Conservation (phyloP, 352 stramenopile genomes). For the Pythium angustatum region DNA sequence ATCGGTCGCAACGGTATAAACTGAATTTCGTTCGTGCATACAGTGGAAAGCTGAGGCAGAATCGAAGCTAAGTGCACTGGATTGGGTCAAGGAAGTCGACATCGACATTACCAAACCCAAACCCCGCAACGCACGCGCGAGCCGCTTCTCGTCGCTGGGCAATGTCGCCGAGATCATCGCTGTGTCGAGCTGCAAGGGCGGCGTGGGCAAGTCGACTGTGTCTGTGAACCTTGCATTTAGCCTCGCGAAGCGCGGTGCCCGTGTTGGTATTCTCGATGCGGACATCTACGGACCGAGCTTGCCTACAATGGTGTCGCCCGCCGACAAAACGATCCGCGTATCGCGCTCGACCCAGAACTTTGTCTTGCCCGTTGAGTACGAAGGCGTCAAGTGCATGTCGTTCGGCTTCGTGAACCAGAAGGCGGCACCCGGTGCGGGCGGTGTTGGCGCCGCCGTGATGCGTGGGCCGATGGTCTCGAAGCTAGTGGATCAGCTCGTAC, state of each 20-base stretch:
- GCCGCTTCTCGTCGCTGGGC: conserved; percentile 73
- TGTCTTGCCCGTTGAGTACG: conserved; percentile 79
- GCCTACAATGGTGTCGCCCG: conserved; percentile 94
- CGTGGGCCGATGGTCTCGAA: conserved; percentile 98
- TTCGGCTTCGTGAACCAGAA: conserved; percentile 92
- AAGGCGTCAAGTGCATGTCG: conserved; percentile 92
- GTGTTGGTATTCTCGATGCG: conserved; percentile 98
- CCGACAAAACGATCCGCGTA: conserved; percentile 65
- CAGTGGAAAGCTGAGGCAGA: conserved; percentile 75
- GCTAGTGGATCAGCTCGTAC: conserved; percentile 95
- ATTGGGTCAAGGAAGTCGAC: conserved; percentile 75
- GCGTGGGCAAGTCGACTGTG: conserved; percentile 99
- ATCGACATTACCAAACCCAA: conserved; percentile 65
- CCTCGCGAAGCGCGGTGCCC: conserved; percentile 87
- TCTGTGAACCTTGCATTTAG: conserved; percentile 98
- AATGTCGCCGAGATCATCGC: conserved; percentile 89
- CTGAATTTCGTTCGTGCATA: background rate
- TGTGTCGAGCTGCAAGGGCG: conserved; percentile 95
- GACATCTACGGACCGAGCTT: conserved; percentile 99
- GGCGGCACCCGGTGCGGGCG: conserved; percentile 70
- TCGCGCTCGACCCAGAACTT: conserved; percentile 74
- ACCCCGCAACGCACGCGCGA: conserved; percentile 65
- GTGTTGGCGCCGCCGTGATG: conserved; percentile 92
- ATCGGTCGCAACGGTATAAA: too few species aligned
- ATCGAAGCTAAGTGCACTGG: conserved; percentile 46